Conservation (phyloP, 371 early-diverging fungal genomes). For the Coemansia sp. region DNA sequence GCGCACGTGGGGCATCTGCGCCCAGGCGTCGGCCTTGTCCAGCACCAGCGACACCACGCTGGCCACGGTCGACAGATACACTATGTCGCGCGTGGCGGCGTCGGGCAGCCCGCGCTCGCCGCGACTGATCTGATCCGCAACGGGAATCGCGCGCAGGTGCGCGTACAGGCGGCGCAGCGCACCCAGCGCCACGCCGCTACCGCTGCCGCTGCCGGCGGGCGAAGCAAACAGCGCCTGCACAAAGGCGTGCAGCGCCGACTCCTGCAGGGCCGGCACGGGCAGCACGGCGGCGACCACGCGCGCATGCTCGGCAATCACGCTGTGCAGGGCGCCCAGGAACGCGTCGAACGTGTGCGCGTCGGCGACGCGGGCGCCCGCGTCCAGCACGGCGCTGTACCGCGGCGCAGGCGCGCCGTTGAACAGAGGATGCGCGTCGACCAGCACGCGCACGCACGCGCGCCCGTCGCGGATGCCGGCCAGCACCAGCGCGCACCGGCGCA, state of each 20-base stretch:
- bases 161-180: constrained; percentile 27
- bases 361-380: not conserved
- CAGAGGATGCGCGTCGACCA: constrained; percentile 41
- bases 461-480: constrained; percentile 38
- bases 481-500: constrained; percentile 20
- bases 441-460: constrained; percentile 30
- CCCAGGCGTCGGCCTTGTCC: constrained; percentile 31
- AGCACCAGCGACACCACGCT: constrained; percentile 33
- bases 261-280: constrained; percentile 16
- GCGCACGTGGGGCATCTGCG: constrained; percentile 17
- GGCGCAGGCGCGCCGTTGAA: constrained; percentile 10
- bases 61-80: constrained; percentile 40
- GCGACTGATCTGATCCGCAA: not conserved
- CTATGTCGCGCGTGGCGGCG: constrained; percentile 30
- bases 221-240: constrained; percentile 23
- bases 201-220: not conserved
- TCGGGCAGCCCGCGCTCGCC: constrained; percentile 16
- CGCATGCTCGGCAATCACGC: constrained; percentile 25
- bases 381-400: not conserved
- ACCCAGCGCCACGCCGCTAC: constrained; percentile 7
- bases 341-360: constrained; percentile 28
- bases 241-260: constrained; percentile 22
- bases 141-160: constrained; percentile 28
- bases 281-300: constrained; percentile 17
- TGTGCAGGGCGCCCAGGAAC: constrained; percentile 26